Percentiles rank a stretch among this genome's conserved stretches.
Evolutionary conservation across 495 filamentous ascomycete genomes (phyloP).

Genomic region (Friedmanniomyces endolithicus): DNA sequence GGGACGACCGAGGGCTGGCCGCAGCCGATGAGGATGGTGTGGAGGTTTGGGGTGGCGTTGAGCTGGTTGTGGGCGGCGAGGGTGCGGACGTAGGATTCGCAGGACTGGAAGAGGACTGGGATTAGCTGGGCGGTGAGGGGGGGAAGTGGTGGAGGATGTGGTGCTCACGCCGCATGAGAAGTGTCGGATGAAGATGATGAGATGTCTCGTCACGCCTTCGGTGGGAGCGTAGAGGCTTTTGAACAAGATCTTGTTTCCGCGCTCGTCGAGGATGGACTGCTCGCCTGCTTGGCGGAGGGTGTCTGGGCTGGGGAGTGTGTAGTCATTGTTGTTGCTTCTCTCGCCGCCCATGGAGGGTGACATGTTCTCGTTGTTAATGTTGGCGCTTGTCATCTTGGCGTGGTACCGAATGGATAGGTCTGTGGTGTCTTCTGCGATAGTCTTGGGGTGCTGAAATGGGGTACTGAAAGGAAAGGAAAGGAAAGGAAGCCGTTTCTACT

Average conservation of each 20-base stretch:
- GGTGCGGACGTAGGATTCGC: not conserved
- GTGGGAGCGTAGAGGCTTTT: constrained; percentile 1
- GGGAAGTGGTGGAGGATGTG: not conserved
- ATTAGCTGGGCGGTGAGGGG: not conserved
- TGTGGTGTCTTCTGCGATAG: no score
- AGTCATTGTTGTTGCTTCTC: no score
- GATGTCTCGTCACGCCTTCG: not conserved
- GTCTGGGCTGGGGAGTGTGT: no score
- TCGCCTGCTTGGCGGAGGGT: not conserved
- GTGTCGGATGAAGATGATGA: constrained; percentile 8
- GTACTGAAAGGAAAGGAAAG: no score
- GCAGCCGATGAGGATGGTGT: constrained; percentile 19
- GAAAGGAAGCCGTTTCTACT: no score
- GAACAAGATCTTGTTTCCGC: not conserved
- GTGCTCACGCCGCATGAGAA: constrained; percentile 5
- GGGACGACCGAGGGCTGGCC: constrained; percentile 13
- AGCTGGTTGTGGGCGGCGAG: constrained; percentile 6
- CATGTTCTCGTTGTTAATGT: no score
- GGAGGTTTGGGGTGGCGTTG: not conserved
- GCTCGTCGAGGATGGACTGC: not conserved
- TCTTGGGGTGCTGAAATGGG: no score
- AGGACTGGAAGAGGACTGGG: not conserved
- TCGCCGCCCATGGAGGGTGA: no score
- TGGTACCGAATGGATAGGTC: no score
- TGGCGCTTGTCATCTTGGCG: no score